These are phyloP conservation scores for Poteriospumella lacustris DNA, from an alignment of 108 stramenopile species.

Conservation along the genomic window DNA sequence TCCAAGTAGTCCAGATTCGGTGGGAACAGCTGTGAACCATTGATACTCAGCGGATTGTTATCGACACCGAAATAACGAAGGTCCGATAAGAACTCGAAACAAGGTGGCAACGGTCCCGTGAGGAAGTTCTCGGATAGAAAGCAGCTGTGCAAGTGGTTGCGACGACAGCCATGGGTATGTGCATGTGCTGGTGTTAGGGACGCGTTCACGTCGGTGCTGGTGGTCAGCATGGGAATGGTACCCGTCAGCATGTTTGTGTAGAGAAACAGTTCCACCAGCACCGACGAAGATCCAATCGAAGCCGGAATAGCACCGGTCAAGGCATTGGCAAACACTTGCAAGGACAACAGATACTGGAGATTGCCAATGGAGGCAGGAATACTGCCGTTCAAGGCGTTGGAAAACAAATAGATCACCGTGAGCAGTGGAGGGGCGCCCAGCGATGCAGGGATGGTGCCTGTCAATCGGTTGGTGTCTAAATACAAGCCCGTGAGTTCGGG, in stretches of 20 bases:
- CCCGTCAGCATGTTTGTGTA: neutral
- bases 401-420: neutral
- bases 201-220: no score
- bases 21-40: no score
- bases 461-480: neutral
- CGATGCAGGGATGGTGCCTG: neutral
- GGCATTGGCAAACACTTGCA: neutral
- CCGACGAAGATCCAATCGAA: neutral
- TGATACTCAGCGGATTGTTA: no score
- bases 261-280: neutral
- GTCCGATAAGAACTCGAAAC: no score
- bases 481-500: neutral
- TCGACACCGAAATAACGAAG: no score
- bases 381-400: neutral
- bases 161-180: no score
- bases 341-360: neutral
- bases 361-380: neutral
- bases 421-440: neutral
- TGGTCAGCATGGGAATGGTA: neutral
- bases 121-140: no score
- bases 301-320: neutral
- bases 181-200: no score
- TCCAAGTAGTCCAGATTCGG: no score
- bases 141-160: no score
- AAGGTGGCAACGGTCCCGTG: no score